Conservation (phyloP, 371 early-diverging fungal species). For the Mortierella sp. region DNA sequence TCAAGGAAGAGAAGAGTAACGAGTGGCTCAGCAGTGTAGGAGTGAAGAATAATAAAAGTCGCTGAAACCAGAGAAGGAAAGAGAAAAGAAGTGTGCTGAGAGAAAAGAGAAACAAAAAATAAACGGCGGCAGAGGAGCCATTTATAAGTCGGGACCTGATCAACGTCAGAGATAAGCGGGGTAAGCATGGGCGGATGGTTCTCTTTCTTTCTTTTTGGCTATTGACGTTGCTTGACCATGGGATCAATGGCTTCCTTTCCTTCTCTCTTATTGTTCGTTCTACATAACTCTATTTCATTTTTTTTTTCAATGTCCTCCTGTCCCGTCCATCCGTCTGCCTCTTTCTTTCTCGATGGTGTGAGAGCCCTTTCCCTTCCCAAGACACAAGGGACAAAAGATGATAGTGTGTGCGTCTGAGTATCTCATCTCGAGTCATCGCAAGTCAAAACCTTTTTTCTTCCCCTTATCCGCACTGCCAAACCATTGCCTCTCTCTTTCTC, state of each 20-base stretch:
- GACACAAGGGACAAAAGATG: neutral
- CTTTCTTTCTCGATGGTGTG: no score
- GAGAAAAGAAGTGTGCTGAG: neutral
- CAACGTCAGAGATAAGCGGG: neutral
- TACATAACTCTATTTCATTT: no score
- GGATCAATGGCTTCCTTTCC: no score
- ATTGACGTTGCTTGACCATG: no score
- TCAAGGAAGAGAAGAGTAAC: no score
- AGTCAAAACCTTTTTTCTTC: constrained; percentile 1
- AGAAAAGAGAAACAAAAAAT: neutral
- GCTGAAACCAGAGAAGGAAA: neutral
- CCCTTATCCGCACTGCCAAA: no score
- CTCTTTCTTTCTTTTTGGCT: no score
- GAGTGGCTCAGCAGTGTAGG: neutral
- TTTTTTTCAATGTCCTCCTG: no score
- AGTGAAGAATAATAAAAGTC: neutral
- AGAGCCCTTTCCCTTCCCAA: neutral
- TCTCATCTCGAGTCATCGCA: constrained; percentile 11
- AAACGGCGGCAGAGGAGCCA: neutral
- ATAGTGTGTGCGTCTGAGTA: constrained; percentile 4
- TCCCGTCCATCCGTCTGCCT: no score
- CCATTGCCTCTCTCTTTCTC: neutral
- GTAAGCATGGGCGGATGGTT: neutral
- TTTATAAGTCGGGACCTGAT: neutral
- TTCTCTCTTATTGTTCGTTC: no score